phyloP scores from a whole-genome alignment of 2,329 filamentous ascomycete genomes.

The Talaromyces sp. region DNA sequence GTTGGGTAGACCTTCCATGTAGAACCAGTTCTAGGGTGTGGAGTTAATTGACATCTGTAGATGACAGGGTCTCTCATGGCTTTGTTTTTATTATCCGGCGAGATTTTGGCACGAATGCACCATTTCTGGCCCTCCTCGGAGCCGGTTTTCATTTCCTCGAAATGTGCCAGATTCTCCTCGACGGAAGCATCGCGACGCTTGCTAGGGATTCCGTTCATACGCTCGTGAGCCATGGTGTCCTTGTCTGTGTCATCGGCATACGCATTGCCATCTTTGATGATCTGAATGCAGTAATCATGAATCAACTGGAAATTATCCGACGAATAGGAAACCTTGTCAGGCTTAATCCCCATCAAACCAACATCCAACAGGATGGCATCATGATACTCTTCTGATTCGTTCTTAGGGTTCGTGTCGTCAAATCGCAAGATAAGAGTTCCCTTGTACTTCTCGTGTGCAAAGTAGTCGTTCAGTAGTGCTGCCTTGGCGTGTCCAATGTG shows the following conservation, averaged over 20 bases:
- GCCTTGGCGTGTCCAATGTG: constrained; percentile 97
- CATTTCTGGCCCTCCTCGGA: constrained; percentile 72
- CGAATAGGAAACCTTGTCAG: constrained; percentile 81
- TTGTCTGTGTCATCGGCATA: constrained; percentile 94
- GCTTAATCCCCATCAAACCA: constrained; percentile 83
- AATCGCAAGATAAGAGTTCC: constrained; percentile 88
- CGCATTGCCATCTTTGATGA: constrained; percentile 81
- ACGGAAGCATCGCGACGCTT: constrained; percentile 70
- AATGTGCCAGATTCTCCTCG: constrained; percentile 79
- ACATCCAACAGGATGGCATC: constrained; percentile 92
- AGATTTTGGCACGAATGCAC: constrained; percentile 94
- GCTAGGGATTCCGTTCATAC: constrained; percentile 78
- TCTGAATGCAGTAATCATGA: constrained; percentile 75
- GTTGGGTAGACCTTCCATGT: constrained; percentile 65
- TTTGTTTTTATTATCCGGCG: constrained; percentile 87
- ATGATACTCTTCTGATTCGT: constrained; percentile 95
- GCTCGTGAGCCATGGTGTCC: constrained; percentile 79
- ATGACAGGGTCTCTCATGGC: constrained; percentile 95
- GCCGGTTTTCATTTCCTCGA: constrained; percentile 89
- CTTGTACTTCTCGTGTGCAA: constrained; percentile 87
- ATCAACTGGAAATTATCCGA: constrained; percentile 94
- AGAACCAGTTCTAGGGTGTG: constrained; percentile 59
- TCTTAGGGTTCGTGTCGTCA: constrained; percentile 94
- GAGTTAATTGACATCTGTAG: constrained; percentile 77
- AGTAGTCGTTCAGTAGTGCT: constrained; percentile 91